These are phyloP conservation scores for Austropuccinia psidii DNA, from an alignment of 1,284 basidiomycete genomes.

Conservation along the genomic window DNA sequence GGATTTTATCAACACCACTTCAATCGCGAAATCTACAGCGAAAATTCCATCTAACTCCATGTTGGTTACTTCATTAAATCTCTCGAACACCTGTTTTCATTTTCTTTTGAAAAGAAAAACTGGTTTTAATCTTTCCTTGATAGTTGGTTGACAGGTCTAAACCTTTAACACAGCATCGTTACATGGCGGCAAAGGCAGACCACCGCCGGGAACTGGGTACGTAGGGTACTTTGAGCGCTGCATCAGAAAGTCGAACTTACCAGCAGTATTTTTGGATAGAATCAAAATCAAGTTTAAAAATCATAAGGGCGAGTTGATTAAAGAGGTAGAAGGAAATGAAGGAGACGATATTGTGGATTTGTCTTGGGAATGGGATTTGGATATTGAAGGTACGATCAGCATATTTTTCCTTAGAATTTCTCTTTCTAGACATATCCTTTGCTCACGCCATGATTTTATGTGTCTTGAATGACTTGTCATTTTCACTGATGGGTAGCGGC, in stretches of 20 bases:
- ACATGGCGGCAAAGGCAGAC: constrained; percentile 55
- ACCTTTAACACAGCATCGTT: too few relatives aligned
- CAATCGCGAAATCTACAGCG: too few relatives aligned
- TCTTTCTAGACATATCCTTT: neutral
- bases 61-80: too few relatives aligned
- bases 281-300: constrained; percentile 85
- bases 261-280: constrained; percentile 50
- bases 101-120: too few relatives aligned
- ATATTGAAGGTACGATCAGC: constrained; percentile 68
- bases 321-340: constrained; percentile 83
- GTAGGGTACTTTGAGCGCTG: constrained; percentile 7
- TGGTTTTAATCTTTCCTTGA: too few relatives aligned
- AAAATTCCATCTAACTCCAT: too few relatives aligned
- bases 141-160: too few relatives aligned
- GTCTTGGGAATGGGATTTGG: constrained; percentile 92
- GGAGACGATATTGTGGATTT: constrained; percentile 85
- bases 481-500: constrained; percentile 65
- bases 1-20: too few relatives aligned
- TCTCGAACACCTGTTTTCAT: too few relatives aligned
- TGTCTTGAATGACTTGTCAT: constrained; percentile 7
- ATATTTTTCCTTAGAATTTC: neutral
- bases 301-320: constrained; percentile 70
- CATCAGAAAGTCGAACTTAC: neutral
- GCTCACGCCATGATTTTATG: neutral
- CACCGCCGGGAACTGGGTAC: constrained; percentile 60